Conservation (phyloP, 163 green algal species). For the Chloromonas sp. region DNA sequence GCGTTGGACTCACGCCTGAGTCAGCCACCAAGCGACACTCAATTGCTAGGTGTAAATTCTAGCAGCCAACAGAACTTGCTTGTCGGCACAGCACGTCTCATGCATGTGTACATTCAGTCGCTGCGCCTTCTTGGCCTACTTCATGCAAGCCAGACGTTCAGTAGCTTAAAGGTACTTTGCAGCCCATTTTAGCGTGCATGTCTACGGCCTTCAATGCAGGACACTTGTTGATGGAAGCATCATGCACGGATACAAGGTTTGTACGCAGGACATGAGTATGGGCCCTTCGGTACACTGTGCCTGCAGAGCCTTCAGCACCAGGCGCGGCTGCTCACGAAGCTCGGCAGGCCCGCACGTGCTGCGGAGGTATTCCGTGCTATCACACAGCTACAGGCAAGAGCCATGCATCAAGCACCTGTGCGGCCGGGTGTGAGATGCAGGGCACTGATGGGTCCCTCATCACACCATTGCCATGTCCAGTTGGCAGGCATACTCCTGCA, state of each 20-base stretch:
- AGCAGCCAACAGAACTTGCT: neutral
- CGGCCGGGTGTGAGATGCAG: too few relatives aligned
- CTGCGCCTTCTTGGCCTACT: neutral
- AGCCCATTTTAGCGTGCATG: neutral
- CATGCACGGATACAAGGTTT: neutral
- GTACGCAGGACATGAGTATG: too few relatives aligned
- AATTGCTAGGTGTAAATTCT: too few relatives aligned
- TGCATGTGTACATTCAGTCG: neutral
- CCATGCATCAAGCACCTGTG: too few relatives aligned
- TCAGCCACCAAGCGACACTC: too few relatives aligned
- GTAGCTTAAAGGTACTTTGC: neutral
- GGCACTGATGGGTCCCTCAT: too few relatives aligned
- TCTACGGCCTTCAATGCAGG: neutral
- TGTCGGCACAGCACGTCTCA: neutral
- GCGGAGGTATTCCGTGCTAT: constrained; percentile 36
- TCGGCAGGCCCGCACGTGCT: constrained; percentile 9
- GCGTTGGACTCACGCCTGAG: neutral
- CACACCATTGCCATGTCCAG: too few relatives aligned
- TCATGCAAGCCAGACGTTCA: neutral
- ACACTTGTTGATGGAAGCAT: neutral
- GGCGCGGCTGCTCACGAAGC: neutral
- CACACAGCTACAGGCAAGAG: constrained; percentile 8
- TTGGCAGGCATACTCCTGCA: too few relatives aligned
- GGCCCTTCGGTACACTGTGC: neutral
- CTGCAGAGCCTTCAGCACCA: neutral